Evolutionary conservation across 345 rosid genomes (phyloP), one percentile per base, ranked within the genome.

Genomic region (Pugionium cornutum): DNA sequence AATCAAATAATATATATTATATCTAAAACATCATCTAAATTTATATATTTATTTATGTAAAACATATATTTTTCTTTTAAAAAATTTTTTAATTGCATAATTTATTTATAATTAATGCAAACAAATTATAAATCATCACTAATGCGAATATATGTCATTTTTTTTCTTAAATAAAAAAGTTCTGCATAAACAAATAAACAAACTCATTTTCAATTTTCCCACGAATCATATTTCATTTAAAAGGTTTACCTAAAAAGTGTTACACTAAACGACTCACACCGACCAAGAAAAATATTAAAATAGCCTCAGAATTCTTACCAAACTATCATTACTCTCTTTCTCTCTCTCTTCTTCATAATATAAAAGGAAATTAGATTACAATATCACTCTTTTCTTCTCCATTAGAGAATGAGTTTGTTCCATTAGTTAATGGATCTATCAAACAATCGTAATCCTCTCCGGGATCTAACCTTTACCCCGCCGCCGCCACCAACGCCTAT

Each of bases 351-450:
- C 6, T 53, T 28, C 59, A 0, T 44, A 7, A 18, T 18, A 18
- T 18, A 18, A 18, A 18, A 18, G 18, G 18, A 18, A 18, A 18
- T 18, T 18, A 18, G 18, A 18, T 18, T 18, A 18, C 18, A 18
- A 18, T 18, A 18, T 18, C 18, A 18, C 18, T 18, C 18, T 18
- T 18, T 18, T 18, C 18, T 18, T 18, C 18, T 18, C 18, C 18
- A 18, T 18, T 18, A 18, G 18, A 18, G 18, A 18, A 18, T 18
- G 18, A 18, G 18, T 18, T 18, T 18, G 18, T 18, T 18, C 18
- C 18, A 18, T 18, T 54, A 63, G 44, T 30, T 40, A 41, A 71
- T 71, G 75, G 75, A 71, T 71, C 37, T 48, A 56, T 55, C 70
- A 40, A 2, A 56, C 50, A 52, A 46, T 71, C 43, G 1, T 32